Conservation (phyloP, 306 rosid genomes). For the Sesbania bispinosa region DNA sequence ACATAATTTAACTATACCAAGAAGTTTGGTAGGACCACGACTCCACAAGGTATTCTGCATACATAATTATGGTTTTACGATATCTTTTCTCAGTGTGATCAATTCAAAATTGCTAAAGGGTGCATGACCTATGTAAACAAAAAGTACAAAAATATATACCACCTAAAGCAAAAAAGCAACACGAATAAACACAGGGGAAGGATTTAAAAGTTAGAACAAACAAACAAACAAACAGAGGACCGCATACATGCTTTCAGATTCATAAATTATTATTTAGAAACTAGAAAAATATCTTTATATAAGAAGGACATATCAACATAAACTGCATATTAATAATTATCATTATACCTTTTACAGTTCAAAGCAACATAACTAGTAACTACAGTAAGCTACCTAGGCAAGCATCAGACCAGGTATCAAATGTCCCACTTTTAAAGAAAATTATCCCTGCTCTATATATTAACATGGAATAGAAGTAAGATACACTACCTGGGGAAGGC, state of each 20-base stretch:
- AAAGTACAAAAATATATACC: neutral
- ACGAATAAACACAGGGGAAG: neutral
- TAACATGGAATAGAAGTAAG: neutral
- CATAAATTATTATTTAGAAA: neutral
- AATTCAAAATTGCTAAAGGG: neutral
- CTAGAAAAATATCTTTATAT: neutral
- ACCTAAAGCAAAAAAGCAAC: neutral
- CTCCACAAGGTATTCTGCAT: neutral
- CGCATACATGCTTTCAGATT: neutral
- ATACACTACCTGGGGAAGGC: slow-evolving; percentile 69
- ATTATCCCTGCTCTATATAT: no score
- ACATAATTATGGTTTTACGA: neutral
- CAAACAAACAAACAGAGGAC: neutral
- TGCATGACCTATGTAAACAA: neutral
- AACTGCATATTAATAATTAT: neutral
- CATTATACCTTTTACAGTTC: neutral
- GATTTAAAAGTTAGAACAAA: neutral
- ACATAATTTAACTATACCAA: neutral
- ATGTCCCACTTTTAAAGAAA: neutral
- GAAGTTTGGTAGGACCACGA: neutral
- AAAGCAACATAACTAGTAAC: neutral
- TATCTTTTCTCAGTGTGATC: neutral
- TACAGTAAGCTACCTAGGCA: neutral
- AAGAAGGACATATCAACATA: neutral
- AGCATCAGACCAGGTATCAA: neutral